A percentile compares a stretch with the other conserved stretches of the same genome.
Conservation (phyloP, 2,329 filamentous ascomycete genomes). For the Elsinoe necatrix region DNA sequence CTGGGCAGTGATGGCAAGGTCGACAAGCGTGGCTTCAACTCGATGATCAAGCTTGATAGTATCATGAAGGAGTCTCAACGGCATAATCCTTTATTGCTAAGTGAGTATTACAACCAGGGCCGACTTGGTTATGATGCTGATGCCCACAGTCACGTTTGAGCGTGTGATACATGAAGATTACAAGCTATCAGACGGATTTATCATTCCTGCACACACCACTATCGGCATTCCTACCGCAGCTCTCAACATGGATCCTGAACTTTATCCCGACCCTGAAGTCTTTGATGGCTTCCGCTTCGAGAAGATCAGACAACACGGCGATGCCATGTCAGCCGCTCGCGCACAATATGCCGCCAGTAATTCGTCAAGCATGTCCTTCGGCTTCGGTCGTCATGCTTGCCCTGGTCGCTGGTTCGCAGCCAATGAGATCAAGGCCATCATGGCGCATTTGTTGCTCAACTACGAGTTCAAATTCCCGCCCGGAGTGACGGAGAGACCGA, state of each 20-base stretch:
- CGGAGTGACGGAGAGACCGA: not conserved
- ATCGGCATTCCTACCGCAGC: conserved; percentile 8
- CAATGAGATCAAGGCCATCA: conserved; percentile 16
- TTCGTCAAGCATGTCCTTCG: conserved; percentile 12
- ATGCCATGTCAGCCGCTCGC: not conserved
- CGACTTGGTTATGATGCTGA: not conserved
- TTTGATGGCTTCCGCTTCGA: conserved; percentile 14
- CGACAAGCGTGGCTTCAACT: conserved; percentile 31
- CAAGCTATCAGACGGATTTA: conserved; percentile 6
- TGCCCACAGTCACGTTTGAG: conserved; percentile 2
- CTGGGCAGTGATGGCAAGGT: conserved; percentile 22
- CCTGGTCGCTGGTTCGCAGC: conserved; percentile 16
- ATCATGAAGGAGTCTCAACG: conserved; percentile 38
- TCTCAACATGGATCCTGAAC: conserved; percentile 10
- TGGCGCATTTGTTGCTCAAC: conserved; percentile 14
- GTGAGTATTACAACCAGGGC: not conserved
- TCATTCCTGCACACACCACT: conserved; percentile 1
- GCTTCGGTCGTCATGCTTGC: conserved; percentile 16
- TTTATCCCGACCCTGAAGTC: not conserved
- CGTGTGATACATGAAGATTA: not conserved
- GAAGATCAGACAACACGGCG: conserved; percentile 6
- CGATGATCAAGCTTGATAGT: conserved; percentile 36
- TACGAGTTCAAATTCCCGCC: conserved; percentile 16
- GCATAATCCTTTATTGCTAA: conserved; percentile 23
- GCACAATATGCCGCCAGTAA: conserved; percentile 10